phyloP scores from a whole-genome alignment of 1,284 basidiomycete genomes.

The Boletus sp. region DNA sequence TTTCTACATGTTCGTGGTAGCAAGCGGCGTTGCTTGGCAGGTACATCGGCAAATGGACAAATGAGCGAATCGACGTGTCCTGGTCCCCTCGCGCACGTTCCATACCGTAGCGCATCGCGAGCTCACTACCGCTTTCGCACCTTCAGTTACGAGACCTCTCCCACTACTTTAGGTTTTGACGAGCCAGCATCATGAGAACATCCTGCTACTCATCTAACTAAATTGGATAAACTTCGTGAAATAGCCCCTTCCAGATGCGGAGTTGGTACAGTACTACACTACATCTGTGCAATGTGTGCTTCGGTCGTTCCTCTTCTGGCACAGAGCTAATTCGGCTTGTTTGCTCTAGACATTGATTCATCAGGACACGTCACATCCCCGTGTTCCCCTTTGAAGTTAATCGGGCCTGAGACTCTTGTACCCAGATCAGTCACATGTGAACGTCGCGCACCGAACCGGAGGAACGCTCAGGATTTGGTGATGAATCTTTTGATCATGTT shows the following conservation, averaged over 20 bases:
- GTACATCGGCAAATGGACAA: constrained; percentile 1
- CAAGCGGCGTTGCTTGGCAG: background rate
- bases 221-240: constrained; percentile 13
- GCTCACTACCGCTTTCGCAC: constrained; percentile 2
- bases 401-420: background rate
- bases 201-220: constrained; percentile 22
- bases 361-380: constrained; percentile 1
- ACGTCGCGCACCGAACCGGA: background rate
- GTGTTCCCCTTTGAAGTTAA: background rate
- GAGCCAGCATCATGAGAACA: constrained; percentile 23
- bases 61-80: constrained; percentile 1
- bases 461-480: background rate
- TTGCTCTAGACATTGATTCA: constrained; percentile 1
- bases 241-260: background rate
- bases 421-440: constrained; percentile 7
- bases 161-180: constrained; percentile 19
- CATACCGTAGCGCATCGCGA: background rate
- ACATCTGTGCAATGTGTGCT: background rate
- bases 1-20: background rate
- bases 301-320: constrained; percentile 7
- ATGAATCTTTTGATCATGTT: constrained; percentile 2
- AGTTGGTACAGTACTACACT: no score
- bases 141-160: constrained; percentile 21
- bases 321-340: background rate
- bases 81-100: background rate